These are phyloP conservation scores for Nannochloris sp. DNA, from an alignment of 139 green algal species.

Conservation along the genomic window DNA sequence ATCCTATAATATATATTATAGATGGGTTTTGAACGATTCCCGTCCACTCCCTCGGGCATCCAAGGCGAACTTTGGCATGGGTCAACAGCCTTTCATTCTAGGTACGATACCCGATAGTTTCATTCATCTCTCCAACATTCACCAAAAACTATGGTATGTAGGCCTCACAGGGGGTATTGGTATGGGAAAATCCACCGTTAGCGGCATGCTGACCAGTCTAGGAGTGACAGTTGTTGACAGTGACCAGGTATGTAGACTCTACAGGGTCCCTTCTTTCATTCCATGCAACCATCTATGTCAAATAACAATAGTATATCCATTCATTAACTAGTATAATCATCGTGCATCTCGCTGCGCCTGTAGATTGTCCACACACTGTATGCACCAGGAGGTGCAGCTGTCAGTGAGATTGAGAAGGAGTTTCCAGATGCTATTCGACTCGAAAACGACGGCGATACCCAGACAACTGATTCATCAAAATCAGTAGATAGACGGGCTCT, in stretches of 20 bases:
- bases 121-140: not conserved
- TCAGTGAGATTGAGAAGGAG: not conserved
- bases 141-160: not conserved
- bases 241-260: not conserved
- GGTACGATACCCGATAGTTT: no score
- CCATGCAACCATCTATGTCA: not conserved
- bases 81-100: no score
- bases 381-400: slow-evolving; percentile 5
- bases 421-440: not conserved
- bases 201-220: not conserved
- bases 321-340: not conserved
- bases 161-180: slow-evolving; percentile 13
- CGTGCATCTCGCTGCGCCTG: not conserved
- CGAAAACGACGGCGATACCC: not conserved
- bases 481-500: slow-evolving; percentile 7
- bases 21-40: no score
- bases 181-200: slow-evolving; percentile 12
- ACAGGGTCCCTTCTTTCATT: not conserved
- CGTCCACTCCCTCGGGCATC: no score
- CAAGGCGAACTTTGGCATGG: not conserved
- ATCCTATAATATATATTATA: no score
- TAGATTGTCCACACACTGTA: slow-evolving; percentile 15
- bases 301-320: no score
- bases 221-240: slow-evolving; percentile 10
- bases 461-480: not conserved